Evolutionary conservation across 176 grass and related monocot genomes (phyloP).

Genomic region (Rhynchospora pubera): DNA sequence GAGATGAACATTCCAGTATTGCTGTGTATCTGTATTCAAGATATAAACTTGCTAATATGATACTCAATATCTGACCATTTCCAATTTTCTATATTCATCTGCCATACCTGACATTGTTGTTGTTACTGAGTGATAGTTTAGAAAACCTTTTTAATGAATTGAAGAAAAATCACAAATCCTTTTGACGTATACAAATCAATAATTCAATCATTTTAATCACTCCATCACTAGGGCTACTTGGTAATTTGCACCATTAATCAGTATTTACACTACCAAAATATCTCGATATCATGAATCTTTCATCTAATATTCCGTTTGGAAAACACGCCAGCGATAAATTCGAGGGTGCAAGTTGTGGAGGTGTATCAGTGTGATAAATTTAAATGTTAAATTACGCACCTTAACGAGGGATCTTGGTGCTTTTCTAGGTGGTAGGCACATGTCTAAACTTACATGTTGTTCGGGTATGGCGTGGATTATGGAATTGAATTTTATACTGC

Average conservation of each 20-base stretch:
- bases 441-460: background rate
- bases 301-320: background rate
- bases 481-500: background rate
- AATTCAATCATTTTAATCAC: background rate
- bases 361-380: background rate
- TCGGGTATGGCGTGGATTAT: background rate
- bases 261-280: background rate
- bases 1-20: background rate
- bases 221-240: background rate
- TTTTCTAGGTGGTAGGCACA: conserved; percentile 5
- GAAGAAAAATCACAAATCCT: background rate
- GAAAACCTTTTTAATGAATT: background rate
- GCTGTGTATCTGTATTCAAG: background rate
- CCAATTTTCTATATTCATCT: background rate
- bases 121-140: background rate
- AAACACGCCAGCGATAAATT: background rate
- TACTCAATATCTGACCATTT: background rate
- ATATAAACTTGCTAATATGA: background rate
- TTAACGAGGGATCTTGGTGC: background rate
- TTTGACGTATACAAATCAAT: background rate
- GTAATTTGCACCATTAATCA: background rate
- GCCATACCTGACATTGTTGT: background rate
- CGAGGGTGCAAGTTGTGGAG: background rate
- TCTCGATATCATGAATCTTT: background rate
- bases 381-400: no score